Evolutionary conservation across 331 rosid species (phyloP).

Genomic region (Prunus yedoensis): DNA sequence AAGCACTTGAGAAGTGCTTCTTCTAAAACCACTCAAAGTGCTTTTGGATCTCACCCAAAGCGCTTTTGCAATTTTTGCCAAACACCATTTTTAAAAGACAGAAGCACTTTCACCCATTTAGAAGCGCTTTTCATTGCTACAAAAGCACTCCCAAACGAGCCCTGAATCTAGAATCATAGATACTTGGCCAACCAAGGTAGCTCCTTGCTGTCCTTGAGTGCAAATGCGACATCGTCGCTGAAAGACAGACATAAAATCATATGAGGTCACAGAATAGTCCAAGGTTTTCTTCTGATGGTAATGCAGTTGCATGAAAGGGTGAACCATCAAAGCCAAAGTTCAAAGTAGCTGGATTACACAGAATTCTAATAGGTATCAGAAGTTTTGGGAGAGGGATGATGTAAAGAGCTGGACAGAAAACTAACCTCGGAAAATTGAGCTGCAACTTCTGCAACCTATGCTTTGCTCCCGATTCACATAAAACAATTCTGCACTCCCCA

Average conservation of each 20-base stretch:
- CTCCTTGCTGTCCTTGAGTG: conserved; percentile 80
- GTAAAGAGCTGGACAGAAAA: background rate
- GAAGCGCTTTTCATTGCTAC: no score
- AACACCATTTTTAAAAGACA: no score
- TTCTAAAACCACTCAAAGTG: no score
- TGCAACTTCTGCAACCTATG: conserved; percentile 88
- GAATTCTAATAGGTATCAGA: no score
- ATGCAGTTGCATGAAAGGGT: background rate
- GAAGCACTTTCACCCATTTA: no score
- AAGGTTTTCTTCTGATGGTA: background rate
- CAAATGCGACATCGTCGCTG: conserved; percentile 96
- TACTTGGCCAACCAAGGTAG: conserved; percentile 87
- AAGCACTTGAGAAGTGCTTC: no score
- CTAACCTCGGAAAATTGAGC: conserved; percentile 89
- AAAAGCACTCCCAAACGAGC: no score
- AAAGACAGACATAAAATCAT: conserved; percentile 29
- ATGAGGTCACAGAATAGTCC: conserved; percentile 22
- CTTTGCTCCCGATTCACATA: conserved; percentile 88
- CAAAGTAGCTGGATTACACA: no score
- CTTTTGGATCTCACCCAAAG: no score
- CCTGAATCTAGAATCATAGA: conserved; percentile 34
- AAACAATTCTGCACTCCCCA: conserved; percentile 78
- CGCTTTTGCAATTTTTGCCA: no score
- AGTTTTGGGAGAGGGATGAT: background rate
- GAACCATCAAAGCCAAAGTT: background rate